These are phyloP conservation scores for Didymellaceae sp. DNA, from an alignment of 2,329 filamentous ascomycete genomes.

Conservation along the genomic window DNA sequence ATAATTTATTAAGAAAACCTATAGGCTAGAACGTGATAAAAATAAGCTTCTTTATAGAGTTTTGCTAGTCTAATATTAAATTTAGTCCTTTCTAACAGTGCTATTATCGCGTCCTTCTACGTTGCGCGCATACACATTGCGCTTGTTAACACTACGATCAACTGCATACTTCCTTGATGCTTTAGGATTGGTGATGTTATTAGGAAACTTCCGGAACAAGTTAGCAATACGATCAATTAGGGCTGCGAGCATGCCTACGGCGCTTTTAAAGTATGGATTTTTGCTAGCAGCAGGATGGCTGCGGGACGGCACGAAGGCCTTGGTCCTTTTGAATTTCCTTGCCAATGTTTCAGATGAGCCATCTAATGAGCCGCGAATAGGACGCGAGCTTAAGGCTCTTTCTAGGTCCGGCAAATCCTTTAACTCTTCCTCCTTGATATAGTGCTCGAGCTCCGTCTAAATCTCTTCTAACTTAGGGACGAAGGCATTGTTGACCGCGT, in stretches of 20 bases:
- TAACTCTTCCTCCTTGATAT: conserved; percentile 42
- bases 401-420: conserved; percentile 42
- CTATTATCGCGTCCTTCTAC: too few relatives aligned
- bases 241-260: conserved; percentile 61
- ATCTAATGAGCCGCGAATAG: conserved; percentile 9
- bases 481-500: conserved; percentile 29
- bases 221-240: conserved; percentile 64
- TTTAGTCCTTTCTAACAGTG: too few relatives aligned
- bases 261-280: conserved; percentile 63
- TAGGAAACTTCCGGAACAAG: conserved; percentile 62
- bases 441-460: conserved; percentile 26
- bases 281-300: conserved; percentile 50
- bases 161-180: conserved; percentile 24
- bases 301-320: conserved; percentile 40
- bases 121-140: too few relatives aligned
- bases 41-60: too few relatives aligned
- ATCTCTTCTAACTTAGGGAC: conserved; percentile 35
- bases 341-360: conserved; percentile 34
- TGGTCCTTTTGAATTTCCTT: conserved; percentile 40
- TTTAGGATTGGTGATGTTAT: conserved; percentile 35
- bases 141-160: not conserved
- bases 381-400: conserved; percentile 19
- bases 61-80: too few relatives aligned
- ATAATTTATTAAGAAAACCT: too few relatives aligned
- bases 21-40: too few relatives aligned